phyloP scores from a whole-genome alignment of 192 early-diverging fungal species.

The Mortierella hygrophila region DNA sequence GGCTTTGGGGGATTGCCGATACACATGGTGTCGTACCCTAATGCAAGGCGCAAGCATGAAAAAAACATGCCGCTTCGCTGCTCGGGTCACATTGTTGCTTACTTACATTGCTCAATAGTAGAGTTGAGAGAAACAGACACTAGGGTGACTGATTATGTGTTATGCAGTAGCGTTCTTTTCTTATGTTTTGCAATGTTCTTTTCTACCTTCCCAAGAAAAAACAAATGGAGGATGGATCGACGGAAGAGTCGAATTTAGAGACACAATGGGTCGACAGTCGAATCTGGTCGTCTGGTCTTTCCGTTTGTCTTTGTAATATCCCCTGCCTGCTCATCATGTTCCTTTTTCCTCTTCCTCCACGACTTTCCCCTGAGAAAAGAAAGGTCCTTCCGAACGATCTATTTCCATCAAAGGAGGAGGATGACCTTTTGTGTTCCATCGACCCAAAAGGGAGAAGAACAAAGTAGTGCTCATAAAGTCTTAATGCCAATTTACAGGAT shows the following conservation, averaged over 20 bases:
- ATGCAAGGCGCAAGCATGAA: not conserved
- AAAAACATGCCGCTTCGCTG: not conserved
- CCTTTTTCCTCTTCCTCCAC: not conserved
- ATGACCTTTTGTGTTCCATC: not conserved
- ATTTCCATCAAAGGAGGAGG: not conserved
- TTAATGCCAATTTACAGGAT: not conserved
- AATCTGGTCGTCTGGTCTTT: not conserved
- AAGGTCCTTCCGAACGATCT: constrained; percentile 2
- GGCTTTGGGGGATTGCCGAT: not conserved
- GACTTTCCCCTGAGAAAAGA: not conserved
- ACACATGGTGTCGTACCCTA: not conserved
- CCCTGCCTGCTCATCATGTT: too few relatives aligned
- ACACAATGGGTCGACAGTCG: not conserved
- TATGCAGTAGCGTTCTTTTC: not conserved
- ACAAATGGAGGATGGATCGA: not conserved
- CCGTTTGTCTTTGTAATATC: too few relatives aligned
- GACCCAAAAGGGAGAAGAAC: not conserved
- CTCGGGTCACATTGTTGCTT: not conserved
- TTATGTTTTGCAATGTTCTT: not conserved
- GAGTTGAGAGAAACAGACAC: not conserved
- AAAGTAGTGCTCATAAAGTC: not conserved
- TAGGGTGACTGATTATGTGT: not conserved
- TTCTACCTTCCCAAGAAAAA: not conserved
- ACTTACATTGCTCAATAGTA: not conserved
- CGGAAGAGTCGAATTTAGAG: not conserved